Percentiles rank a stretch among this genome's conserved stretches.
Evolutionary conservation across 2,329 filamentous ascomycete genomes (phyloP).

Genomic region (Elsinoe ampelina): DNA sequence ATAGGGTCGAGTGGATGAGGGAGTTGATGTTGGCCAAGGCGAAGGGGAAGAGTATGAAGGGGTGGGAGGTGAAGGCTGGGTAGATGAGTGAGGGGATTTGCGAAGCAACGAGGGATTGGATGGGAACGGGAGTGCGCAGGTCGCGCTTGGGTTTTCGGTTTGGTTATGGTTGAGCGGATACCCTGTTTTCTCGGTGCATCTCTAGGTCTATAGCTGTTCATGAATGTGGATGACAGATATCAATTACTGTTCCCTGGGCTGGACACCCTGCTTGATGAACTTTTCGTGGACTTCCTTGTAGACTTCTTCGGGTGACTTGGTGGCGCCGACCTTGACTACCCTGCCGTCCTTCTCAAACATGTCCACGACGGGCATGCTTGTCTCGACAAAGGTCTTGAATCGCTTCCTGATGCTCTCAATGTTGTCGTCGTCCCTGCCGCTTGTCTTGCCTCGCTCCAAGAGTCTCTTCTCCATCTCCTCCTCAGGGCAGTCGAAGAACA

Average conservation of each 20-base stretch:
- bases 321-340: conserved; percentile 73
- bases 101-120: neutral
- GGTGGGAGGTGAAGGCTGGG: conserved; percentile 58
- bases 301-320: conserved; percentile 55
- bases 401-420: conserved; percentile 92
- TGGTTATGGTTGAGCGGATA: neutral
- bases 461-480: conserved; percentile 75
- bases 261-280: conserved; percentile 37
- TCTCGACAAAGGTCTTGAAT: conserved; percentile 88
- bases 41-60: conserved; percentile 71
- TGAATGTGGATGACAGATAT: neutral
- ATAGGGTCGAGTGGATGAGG: conserved; percentile 95
- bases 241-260: conserved; percentile 15
- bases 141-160: neutral
- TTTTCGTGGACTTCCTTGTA: conserved; percentile 46
- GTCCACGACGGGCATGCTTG: conserved; percentile 93
- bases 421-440: conserved; percentile 86
- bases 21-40: conserved; percentile 88
- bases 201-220: neutral
- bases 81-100: neutral
- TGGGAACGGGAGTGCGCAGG: neutral
- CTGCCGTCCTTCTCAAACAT: conserved; percentile 67
- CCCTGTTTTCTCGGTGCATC: neutral
- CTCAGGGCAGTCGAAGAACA: conserved; percentile 94
- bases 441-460: conserved; percentile 84